phyloP scores from a whole-genome alignment of 2,329 filamentous ascomycete species.

The Verticillium tricorpus region DNA sequence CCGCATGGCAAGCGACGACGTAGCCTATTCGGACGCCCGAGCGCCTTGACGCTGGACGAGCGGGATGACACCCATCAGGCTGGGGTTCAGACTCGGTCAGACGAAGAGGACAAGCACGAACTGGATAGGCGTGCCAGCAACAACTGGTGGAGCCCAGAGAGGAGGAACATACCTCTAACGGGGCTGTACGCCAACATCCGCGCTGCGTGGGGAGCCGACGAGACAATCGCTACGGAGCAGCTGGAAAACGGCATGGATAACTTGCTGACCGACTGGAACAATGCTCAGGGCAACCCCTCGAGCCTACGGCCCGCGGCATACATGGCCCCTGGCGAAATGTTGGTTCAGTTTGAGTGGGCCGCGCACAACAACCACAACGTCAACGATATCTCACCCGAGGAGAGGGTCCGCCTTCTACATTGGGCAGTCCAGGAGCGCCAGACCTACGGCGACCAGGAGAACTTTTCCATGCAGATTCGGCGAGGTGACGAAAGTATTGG shows the following conservation, averaged over 20 bases:
- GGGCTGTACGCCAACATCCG: background rate
- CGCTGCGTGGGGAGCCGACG: background rate
- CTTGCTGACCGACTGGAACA: background rate
- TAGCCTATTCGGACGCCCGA: background rate
- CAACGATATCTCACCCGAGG: background rate
- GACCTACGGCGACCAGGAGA: background rate
- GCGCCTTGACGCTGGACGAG: background rate
- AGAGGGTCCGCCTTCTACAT: background rate
- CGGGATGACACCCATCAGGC: background rate
- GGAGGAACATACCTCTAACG: background rate
- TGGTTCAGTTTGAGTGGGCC: background rate
- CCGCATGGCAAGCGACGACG: background rate
- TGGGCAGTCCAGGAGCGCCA: background rate
- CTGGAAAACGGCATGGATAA: background rate
- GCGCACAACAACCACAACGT: background rate
- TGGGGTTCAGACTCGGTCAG: background rate
- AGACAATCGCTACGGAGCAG: background rate
- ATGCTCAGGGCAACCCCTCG: background rate
- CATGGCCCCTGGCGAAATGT: background rate
- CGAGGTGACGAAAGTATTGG: background rate
- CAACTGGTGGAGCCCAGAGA: background rate
- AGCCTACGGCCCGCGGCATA: background rate
- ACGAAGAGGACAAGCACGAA: background rate
- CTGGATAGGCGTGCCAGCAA: background rate
- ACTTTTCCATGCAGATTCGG: background rate